phyloP scores from a whole-genome alignment of 2,329 filamentous ascomycete genomes.

The Teratosphaeria epicoccoides region DNA sequence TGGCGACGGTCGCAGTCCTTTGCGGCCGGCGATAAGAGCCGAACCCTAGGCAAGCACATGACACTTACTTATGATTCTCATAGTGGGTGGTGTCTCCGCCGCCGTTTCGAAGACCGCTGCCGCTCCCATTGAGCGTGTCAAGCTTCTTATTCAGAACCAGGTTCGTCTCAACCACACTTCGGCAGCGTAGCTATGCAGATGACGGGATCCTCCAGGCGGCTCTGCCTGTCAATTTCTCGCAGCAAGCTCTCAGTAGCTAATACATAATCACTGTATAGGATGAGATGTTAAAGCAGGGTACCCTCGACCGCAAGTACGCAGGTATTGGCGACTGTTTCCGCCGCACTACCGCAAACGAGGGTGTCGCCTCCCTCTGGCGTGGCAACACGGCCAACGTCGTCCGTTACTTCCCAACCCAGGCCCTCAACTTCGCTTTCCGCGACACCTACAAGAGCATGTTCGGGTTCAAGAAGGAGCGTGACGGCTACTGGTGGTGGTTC shows the following conservation, averaged over 20 bases:
- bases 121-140: slow-evolving; percentile 99
- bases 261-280: slow-evolving; percentile 48
- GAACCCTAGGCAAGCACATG: slow-evolving; percentile 3
- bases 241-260: neutral
- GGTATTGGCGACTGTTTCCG: slow-evolving; percentile 94
- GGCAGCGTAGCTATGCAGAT: neutral
- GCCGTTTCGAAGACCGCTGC: slow-evolving; percentile 99
- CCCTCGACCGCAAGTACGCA: slow-evolving; percentile 93
- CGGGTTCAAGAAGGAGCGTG: slow-evolving; percentile 99
- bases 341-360: slow-evolving; percentile 81
- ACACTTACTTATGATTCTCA: slow-evolving; percentile 33
- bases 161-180: slow-evolving; percentile 45
- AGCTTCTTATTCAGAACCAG: slow-evolving; percentile 99
- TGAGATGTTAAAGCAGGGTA: slow-evolving; percentile 99
- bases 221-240: neutral
- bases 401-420: slow-evolving; percentile 99
- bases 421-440: slow-evolving; percentile 99
- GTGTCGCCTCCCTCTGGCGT: slow-evolving; percentile 93
- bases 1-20: slow-evolving; percentile 9
- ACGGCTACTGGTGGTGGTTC: slow-evolving; percentile 99
- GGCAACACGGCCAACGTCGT: slow-evolving; percentile 99
- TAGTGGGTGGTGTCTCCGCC: slow-evolving; percentile 99
- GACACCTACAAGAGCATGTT: slow-evolving; percentile 99
- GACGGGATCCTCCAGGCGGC: slow-evolving; percentile 3
- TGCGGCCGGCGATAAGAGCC: slow-evolving; percentile 22